These are phyloP conservation scores for Microdochium nivale DNA, from an alignment of 2,329 filamentous ascomycete species.

Conservation along the genomic window DNA sequence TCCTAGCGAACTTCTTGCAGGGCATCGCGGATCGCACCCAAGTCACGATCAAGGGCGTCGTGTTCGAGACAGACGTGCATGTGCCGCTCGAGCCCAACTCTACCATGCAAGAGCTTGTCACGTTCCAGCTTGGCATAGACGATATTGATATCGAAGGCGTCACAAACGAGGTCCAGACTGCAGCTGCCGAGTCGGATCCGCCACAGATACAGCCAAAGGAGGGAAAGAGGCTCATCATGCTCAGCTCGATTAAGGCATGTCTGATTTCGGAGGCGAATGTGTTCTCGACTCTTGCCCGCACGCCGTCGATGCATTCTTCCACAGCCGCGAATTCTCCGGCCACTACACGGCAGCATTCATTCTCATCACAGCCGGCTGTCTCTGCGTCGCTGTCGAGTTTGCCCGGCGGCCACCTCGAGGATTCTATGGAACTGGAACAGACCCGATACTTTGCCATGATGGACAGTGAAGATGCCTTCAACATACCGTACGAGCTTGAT, in stretches of 20 bases:
- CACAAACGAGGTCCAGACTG: slow-evolving; percentile 28
- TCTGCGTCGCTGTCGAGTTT: neutral
- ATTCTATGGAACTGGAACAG: slow-evolving; percentile 11
- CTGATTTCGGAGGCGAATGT: slow-evolving; percentile 60
- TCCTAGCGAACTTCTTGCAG: slow-evolving; percentile 64
- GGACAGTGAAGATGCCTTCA: slow-evolving; percentile 48
- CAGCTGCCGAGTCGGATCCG: slow-evolving; percentile 15
- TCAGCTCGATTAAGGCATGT: slow-evolving; percentile 56
- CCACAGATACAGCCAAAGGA: slow-evolving; percentile 40
- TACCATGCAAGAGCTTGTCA: slow-evolving; percentile 44
- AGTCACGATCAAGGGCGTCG: slow-evolving; percentile 56
- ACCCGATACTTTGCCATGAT: slow-evolving; percentile 9
- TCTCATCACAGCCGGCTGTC: slow-evolving; percentile 11
- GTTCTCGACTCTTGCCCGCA: slow-evolving; percentile 51
- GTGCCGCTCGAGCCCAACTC: slow-evolving; percentile 39
- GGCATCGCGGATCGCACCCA: slow-evolving; percentile 65
- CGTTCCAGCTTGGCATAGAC: slow-evolving; percentile 57
- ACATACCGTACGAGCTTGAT: slow-evolving; percentile 45
- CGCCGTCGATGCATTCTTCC: slow-evolving; percentile 51
- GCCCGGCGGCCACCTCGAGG: neutral
- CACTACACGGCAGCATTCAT: slow-evolving; percentile 17
- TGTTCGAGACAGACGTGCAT: slow-evolving; percentile 56
- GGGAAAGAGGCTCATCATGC: slow-evolving; percentile 55
- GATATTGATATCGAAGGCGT: slow-evolving; percentile 60
- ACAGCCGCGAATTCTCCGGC: slow-evolving; percentile 36